Evolutionary conservation across 495 filamentous ascomycete genomes (phyloP), one percentile per base, ranked within the genome.

Genomic region (Penicillium crystallinum): DNA sequence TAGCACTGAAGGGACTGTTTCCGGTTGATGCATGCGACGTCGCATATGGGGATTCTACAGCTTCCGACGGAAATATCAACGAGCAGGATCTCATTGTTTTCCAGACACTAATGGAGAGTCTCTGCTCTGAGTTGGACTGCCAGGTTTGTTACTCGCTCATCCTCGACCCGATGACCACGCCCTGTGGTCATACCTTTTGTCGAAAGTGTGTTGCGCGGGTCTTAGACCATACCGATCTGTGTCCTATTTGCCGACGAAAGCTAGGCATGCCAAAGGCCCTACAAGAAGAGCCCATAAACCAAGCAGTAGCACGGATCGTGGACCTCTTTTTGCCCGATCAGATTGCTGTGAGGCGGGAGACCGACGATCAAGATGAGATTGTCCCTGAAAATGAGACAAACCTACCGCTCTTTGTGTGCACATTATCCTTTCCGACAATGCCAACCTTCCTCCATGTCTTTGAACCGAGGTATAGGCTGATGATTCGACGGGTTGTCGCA

Each of bases 171-270:
- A 71, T 90, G 58, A 96, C 90, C 1, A 91, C 89, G 0, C 72
- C 81, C 17, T 96, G 91, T 59, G 91, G 91, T 4, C 91, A 96
- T 65, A 95, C 91, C 0, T 92, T 91, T 66, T 96, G 91, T 66
- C 83, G 86, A 27, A 76, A 79, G 51, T 96, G 91, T 64, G 71
- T 95, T 11, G 78, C 83, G 21, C 80, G 86, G 36, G 81, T 87
- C 11, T 68, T 91, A 33, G 86, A 90, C 62, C 85, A 92, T 60
- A 85, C 87, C 18, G 77, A 80, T 54, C 71, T 86, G 37, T 96
- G 91, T 58, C 89, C 91, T 0, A 75, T 89, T 9, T 96, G 91
- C 61, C 84, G 91, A 42, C 77, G 84, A 49, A 64, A 68, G 22
- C 67, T 93, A 17, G 74, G 79, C 23, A 80, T 90, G 55, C 81